Percentiles rank a stretch among this genome's conserved stretches.
Evolutionary conservation across 805 yeast genomes (phyloP).

Genomic region (Zygotorulaspora florentina): DNA sequence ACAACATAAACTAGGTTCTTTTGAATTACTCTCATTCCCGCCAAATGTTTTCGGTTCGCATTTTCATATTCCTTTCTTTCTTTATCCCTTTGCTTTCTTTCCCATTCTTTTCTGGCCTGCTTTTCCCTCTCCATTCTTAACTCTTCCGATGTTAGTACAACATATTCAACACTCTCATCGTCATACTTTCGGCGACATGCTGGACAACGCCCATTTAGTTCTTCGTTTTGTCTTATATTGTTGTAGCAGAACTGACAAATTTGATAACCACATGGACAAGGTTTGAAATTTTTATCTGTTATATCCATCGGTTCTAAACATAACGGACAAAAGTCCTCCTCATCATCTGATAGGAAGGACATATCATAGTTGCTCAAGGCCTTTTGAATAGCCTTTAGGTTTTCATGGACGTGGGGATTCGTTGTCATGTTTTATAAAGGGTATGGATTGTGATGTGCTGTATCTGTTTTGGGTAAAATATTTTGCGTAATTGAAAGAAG

Average conservation of each 20-base stretch:
- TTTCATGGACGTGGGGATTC: conserved; percentile 29
- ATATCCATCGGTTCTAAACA: conserved; percentile 98
- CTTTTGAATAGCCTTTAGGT: conserved; percentile 31
- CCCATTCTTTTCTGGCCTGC: conserved; percentile 76
- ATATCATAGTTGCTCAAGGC: conserved; percentile 33
- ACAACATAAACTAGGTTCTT: conserved; percentile 95
- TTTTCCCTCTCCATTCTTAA: conserved; percentile 72
- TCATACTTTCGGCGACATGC: conserved; percentile 94
- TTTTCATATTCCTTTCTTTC: conserved; percentile 88
- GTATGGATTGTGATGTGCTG: not conserved
- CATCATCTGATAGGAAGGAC: conserved; percentile 35
- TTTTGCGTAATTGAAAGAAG: not conserved
- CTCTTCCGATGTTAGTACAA: conserved; percentile 79
- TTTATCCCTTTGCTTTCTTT: conserved; percentile 79
- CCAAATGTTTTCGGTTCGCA: conserved; percentile 76
- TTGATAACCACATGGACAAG: conserved; percentile 99
- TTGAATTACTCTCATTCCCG: conserved; percentile 98
- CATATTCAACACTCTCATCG: conserved; percentile 88
- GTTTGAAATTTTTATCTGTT: conserved; percentile 92
- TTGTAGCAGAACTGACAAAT: conserved; percentile 98
- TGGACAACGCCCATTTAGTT: conserved; percentile 93
- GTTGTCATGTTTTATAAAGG: conserved; percentile 17
- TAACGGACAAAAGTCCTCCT: conserved; percentile 60
- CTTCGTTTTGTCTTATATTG: conserved; percentile 92
- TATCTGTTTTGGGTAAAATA: too few species aligned